A percentile compares a stretch with the other conserved stretches of the same genome.
phyloP scores from a whole-genome alignment of 2,329 filamentous ascomycete species.

The Botryotinia globosa region DNA sequence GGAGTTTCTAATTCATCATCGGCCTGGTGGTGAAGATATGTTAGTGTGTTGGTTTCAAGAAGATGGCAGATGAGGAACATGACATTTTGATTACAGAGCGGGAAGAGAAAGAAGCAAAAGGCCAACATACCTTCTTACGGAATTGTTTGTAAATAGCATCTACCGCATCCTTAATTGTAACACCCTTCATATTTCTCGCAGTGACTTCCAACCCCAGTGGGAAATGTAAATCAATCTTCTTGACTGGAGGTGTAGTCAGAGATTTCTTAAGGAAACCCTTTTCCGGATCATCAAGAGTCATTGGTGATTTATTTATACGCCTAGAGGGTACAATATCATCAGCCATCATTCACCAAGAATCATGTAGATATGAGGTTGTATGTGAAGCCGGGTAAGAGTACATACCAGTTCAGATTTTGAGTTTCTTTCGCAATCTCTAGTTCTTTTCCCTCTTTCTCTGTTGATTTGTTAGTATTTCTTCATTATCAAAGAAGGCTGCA shows the following conservation, averaged over 20 bases:
- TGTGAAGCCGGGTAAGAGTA: not conserved
- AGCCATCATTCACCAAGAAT: constrained; percentile 10
- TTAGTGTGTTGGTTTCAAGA: constrained; percentile 28
- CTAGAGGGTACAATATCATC: constrained; percentile 47
- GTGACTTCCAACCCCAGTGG: constrained; percentile 83
- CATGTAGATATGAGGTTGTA: not conserved
- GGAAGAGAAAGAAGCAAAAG: not conserved
- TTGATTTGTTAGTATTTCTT: not conserved
- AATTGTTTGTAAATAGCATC: constrained; percentile 95
- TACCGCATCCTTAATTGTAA: constrained; percentile 94
- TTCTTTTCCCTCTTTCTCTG: constrained; percentile 71
- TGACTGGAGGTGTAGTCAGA: constrained; percentile 78
- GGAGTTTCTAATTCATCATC: constrained; percentile 89
- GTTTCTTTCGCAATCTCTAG: constrained; percentile 77
- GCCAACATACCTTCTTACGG: constrained; percentile 77
- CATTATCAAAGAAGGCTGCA: not conserved
- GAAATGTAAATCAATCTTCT: constrained; percentile 93
- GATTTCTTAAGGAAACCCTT: constrained; percentile 67
- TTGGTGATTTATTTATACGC: constrained; percentile 89
- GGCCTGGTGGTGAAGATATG: constrained; percentile 51
- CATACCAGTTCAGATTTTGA: constrained; percentile 84
- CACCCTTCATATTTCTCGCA: constrained; percentile 86
- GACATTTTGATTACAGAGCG: not conserved
- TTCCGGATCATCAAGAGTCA: constrained; percentile 76
- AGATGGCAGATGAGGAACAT: not conserved